Percentiles rank a stretch among this genome's conserved stretches.
Evolutionary conservation across 257 asterid genomes (phyloP).

Genomic region (Solanum medicagineum): DNA sequence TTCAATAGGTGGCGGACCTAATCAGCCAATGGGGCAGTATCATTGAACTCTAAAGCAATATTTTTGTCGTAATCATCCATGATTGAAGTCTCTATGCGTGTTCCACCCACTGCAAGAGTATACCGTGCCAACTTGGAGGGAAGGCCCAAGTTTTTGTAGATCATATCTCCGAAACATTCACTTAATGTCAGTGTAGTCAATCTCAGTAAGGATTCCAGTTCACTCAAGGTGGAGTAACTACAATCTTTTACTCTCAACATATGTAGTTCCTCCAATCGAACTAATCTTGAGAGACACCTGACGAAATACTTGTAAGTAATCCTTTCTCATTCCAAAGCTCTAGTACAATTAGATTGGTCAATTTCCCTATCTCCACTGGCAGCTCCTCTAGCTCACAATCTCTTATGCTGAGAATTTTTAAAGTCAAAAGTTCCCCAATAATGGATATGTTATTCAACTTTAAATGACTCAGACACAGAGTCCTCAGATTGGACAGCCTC

Average conservation of each 20-base stretch:
- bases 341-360: background rate
- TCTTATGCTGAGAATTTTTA: too few species aligned
- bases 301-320: background rate
- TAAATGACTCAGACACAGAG: too few species aligned
- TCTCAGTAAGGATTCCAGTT: background rate
- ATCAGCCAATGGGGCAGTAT: background rate
- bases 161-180: background rate
- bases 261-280: constrained; percentile 2
- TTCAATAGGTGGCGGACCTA: background rate
- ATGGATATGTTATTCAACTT: too few species aligned
- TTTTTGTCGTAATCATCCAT: background rate
- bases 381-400: too few species aligned
- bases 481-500: too few species aligned
- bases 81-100: fast-evolving
- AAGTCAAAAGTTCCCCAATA: too few species aligned
- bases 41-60: background rate
- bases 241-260: background rate
- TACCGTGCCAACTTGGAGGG: background rate
- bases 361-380: too few species aligned
- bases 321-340: background rate
- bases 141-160: background rate
- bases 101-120: background rate
- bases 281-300: background rate
- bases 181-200: background rate
- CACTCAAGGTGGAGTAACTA: background rate